Conservation (phyloP, 2,329 filamentous ascomycete species). For the Incumbomyces lentus region DNA sequence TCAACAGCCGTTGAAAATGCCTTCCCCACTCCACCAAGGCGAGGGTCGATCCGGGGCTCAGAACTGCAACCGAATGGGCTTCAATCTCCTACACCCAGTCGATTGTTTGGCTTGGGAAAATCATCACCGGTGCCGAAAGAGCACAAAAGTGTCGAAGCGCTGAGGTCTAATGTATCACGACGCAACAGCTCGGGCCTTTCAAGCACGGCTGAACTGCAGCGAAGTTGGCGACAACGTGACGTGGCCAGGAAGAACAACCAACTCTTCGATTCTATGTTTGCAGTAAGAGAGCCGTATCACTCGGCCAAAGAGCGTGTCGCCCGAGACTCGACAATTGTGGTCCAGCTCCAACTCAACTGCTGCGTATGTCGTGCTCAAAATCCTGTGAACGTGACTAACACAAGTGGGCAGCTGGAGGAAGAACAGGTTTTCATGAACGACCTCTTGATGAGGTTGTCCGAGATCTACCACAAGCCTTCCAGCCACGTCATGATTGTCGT, state of each 20-base stretch:
- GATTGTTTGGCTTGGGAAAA: constrained; percentile 7
- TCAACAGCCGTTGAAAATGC: constrained; percentile 15
- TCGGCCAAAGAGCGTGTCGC: constrained; percentile 38
- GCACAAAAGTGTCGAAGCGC: constrained; percentile 4
- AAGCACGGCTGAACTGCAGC: constrained; percentile 8
- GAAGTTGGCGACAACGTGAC: constrained; percentile 17
- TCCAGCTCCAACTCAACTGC: constrained; percentile 55
- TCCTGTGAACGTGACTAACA: constrained; percentile 15
- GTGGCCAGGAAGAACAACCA: constrained; percentile 26
- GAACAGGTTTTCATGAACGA: constrained; percentile 68
- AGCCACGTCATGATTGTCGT: constrained; percentile 65
- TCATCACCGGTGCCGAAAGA: constrained; percentile 4
- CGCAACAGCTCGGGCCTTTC: background rate
- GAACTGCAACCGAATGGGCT: constrained; percentile 10
- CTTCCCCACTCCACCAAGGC: constrained; percentile 18
- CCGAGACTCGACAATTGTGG: constrained; percentile 49
- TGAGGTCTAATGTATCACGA: constrained; percentile 10
- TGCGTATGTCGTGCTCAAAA: constrained; percentile 39
- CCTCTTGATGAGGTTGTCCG: constrained; percentile 61
- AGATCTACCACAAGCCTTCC: constrained; percentile 64
- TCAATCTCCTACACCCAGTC: constrained; percentile 12
- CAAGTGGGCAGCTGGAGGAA: constrained; percentile 45
- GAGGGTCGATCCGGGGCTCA: constrained; percentile 4
- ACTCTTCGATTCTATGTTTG: constrained; percentile 33
- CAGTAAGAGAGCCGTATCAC: constrained; percentile 26